phyloP scores from a whole-genome alignment of 2,329 filamentous ascomycete species.

The Rhexocercosporidium sp. region DNA sequence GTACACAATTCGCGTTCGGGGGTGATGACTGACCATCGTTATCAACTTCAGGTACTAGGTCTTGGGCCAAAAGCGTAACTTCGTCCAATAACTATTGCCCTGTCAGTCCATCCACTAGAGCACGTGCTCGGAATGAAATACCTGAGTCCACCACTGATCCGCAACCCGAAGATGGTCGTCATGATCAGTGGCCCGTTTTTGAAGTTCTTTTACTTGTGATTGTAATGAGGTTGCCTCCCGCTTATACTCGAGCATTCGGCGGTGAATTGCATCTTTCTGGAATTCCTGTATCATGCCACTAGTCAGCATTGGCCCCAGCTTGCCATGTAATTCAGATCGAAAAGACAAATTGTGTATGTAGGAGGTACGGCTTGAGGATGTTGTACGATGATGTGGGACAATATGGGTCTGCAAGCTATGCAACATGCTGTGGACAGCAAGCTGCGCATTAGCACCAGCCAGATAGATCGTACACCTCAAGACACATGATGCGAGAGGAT shows the following conservation, averaged over 20 bases:
- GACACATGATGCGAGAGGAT: conserved; percentile 24
- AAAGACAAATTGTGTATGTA: conserved; percentile 28
- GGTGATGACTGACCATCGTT: conserved; percentile 43
- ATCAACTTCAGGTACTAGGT: conserved; percentile 51
- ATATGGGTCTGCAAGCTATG: conserved; percentile 45
- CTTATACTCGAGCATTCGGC: conserved; percentile 98
- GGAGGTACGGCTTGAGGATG: conserved; percentile 27
- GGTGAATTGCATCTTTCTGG: conserved; percentile 94
- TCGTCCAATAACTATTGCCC: conserved; percentile 63
- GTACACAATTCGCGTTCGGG: neutral
- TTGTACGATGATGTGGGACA: conserved; percentile 34
- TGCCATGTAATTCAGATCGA: conserved; percentile 23
- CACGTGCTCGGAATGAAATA: conserved; percentile 49
- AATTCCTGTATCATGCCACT: conserved; percentile 65
- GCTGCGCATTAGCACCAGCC: conserved; percentile 51
- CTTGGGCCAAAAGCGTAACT: conserved; percentile 62
- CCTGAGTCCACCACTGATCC: conserved; percentile 94
- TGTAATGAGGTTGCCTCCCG: conserved; percentile 85
- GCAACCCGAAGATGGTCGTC: conserved; percentile 91
- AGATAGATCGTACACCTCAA: conserved; percentile 36
- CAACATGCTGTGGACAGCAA: conserved; percentile 49
- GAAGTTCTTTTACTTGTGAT: conserved; percentile 77
- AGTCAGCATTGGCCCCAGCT: conserved; percentile 46
- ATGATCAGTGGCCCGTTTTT: conserved; percentile 79
- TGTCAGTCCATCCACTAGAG: conserved; percentile 12